These are phyloP conservation scores for Castanopsis chinensis DNA, from an alignment of 306 rosid genomes.

Conservation along the genomic window DNA sequence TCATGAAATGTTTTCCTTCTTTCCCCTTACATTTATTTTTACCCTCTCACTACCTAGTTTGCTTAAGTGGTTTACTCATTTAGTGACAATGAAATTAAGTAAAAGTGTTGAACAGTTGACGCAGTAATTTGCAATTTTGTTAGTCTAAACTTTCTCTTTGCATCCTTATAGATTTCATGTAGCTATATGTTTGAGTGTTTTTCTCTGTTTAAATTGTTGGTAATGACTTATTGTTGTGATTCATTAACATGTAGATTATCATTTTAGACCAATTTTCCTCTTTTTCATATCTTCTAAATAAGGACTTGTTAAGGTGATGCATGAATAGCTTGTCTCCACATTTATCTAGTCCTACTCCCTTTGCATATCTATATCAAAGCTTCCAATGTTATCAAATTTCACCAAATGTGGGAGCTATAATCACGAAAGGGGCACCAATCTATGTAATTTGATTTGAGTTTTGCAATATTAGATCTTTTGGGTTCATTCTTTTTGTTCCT, in stretches of 20 bases:
- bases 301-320: slow-evolving; percentile 16
- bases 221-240: neutral
- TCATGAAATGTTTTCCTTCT: neutral
- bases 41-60: neutral
- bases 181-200: neutral
- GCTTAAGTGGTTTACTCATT: neutral
- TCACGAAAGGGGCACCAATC: neutral
- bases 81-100: neutral
- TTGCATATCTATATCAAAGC: neutral
- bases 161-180: neutral
- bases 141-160: neutral
- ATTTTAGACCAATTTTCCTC: neutral
- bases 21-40: neutral
- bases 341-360: slow-evolving; percentile 8
- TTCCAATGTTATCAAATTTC: neutral
- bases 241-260: neutral
- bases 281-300: slow-evolving; percentile 3
- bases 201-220: neutral
- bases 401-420: neutral
- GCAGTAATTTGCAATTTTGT: neutral
- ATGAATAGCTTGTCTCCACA: neutral
- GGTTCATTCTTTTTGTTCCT: neutral
- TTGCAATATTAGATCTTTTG: neutral
- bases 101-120: neutral
- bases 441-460: neutral